Percentiles rank a stretch among this genome's conserved stretches.
These are phyloP conservation scores for Teratosphaeria pseudoeucalypti DNA, from an alignment of 2,329 filamentous ascomycete genomes.

Conservation along the genomic window DNA sequence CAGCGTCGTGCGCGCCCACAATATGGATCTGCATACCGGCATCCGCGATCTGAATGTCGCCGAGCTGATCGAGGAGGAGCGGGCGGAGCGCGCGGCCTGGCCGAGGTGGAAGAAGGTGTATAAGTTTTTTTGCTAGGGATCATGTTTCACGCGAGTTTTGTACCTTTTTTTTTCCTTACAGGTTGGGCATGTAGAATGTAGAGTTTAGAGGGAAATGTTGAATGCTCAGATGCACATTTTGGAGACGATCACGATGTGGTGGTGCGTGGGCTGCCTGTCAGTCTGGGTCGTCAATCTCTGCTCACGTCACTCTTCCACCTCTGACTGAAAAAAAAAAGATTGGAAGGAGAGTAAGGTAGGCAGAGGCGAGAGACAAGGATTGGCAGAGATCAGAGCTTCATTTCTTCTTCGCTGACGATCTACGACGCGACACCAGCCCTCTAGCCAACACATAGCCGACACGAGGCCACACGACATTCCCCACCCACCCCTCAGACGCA, in stretches of 20 bases:
- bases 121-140: slow-evolving; percentile 36
- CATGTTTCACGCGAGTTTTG: too few relatives aligned
- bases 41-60: slow-evolving; percentile 74
- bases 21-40: slow-evolving; percentile 84
- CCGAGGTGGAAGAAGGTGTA: slow-evolving; percentile 40
- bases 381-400: too few relatives aligned
- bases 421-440: too few relatives aligned
- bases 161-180: neutral
- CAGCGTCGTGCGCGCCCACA: slow-evolving; percentile 51
- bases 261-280: too few relatives aligned
- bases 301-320: too few relatives aligned
- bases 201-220: neutral
- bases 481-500: neutral
- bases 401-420: too few relatives aligned
- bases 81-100: slow-evolving; percentile 54
- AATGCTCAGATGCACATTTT: neutral
- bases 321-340: too few relatives aligned
- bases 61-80: slow-evolving; percentile 68
- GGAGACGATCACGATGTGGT: neutral
- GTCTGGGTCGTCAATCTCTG: too few relatives aligned
- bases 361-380: too few relatives aligned
- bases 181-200: neutral
- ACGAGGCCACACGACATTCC: too few relatives aligned
- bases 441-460: too few relatives aligned
- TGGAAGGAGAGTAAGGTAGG: too few relatives aligned